Evolutionary conservation across 768 basidiomycete genomes (phyloP).

Genomic region (Phylloporus sp.): DNA sequence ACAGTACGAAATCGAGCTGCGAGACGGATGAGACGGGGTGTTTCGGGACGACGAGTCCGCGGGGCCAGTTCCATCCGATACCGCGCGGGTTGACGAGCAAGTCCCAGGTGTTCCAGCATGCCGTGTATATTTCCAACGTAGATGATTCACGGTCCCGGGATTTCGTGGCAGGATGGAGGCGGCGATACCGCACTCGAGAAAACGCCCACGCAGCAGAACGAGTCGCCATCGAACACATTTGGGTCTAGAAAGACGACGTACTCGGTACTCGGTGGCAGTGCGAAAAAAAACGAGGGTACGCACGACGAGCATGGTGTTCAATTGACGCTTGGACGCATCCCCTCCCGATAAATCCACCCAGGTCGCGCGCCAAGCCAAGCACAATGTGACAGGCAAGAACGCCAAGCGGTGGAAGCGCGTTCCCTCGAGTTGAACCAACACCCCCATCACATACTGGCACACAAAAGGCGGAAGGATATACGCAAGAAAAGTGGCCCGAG

Average conservation of each 20-base stretch:
- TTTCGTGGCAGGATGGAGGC: neutral
- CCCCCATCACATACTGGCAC: conserved; percentile 48
- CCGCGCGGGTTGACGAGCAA: conserved; percentile 22
- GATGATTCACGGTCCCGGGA: neutral
- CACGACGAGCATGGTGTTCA: conserved; percentile 20
- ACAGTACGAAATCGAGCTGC: conserved; percentile 11
- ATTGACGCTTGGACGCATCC: conserved; percentile 4
- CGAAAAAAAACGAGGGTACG: conserved; percentile 1
- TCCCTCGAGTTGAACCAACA: conserved; percentile 48
- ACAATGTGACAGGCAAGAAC: conserved; percentile 44
- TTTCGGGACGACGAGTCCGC: conserved; percentile 15
- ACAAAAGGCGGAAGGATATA: conserved; percentile 41
- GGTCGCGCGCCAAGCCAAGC: conserved; percentile 39
- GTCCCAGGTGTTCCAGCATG: conserved; percentile 27
- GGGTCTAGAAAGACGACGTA: conserved; percentile 8
- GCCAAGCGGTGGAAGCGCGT: conserved; percentile 40
- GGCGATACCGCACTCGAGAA: conserved; percentile 12
- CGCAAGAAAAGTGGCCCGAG: conserved; percentile 23
- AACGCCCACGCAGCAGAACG: conserved; percentile 22
- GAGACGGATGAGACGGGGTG: conserved; percentile 5
- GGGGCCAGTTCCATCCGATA: conserved; percentile 28
- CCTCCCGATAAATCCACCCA: conserved; percentile 23
- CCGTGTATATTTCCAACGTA: conserved; percentile 5
- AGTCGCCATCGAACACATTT: conserved; percentile 12
- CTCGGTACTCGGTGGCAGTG: neutral